Conservation (phyloP, 2,329 filamentous ascomycete species). For the Scedosporium aurantiacum region DNA sequence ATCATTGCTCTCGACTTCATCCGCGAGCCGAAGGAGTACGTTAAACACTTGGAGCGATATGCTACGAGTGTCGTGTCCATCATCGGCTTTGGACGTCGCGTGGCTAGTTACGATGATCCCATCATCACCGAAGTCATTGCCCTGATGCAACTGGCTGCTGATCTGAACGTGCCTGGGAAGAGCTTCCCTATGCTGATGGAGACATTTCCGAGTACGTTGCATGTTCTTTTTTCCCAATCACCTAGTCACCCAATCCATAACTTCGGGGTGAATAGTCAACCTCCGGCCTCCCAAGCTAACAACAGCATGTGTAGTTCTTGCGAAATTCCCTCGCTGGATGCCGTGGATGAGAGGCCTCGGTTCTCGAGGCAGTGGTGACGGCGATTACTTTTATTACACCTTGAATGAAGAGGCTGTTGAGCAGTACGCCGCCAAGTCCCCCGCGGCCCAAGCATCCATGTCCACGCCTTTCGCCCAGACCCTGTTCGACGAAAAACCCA, state of each 20-base stretch:
- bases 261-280: background rate
- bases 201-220: conserved; percentile 37
- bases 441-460: conserved; percentile 10
- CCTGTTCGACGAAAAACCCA: conserved; percentile 35
- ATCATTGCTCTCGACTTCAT: conserved; percentile 17
- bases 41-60: conserved; percentile 25
- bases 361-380: conserved; percentile 23
- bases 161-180: conserved; percentile 43
- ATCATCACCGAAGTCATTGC: conserved; percentile 50
- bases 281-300: background rate
- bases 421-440: conserved; percentile 18
- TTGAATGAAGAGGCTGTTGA: conserved; percentile 36
- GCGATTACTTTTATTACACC: conserved; percentile 39
- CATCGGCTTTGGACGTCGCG: conserved; percentile 44
- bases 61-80: conserved; percentile 43
- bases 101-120: conserved; percentile 39
- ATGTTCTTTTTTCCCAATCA: conserved; percentile 33
- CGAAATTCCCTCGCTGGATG: background rate
- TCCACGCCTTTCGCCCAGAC: conserved; percentile 26
- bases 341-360: conserved; percentile 40
- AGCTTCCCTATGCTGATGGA: conserved; percentile 46
- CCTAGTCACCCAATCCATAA: too few relatives aligned
- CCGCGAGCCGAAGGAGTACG: conserved; percentile 14
- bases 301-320: background rate
- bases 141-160: conserved; percentile 45